Percentiles rank a stretch among this genome's conserved stretches.
Conservation (phyloP, 768 basidiomycete genomes). For the Mycena latifolia region DNA sequence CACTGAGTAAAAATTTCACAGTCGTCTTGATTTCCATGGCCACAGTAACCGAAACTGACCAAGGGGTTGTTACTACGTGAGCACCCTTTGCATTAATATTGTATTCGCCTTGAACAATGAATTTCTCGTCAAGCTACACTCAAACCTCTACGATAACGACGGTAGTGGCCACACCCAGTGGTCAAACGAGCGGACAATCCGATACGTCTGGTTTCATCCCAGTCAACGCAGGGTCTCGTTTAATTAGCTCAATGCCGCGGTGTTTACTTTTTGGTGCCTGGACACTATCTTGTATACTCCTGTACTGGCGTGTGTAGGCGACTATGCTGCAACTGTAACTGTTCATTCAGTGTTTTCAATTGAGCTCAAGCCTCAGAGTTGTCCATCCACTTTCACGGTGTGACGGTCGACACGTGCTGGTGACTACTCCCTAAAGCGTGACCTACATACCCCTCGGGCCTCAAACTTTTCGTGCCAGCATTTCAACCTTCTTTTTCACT, state of each 20-base stretch:
- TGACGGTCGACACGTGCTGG: neutral
- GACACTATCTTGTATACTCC: conserved; percentile 19
- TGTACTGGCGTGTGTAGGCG: conserved; percentile 17
- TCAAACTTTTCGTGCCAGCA: too few relatives aligned
- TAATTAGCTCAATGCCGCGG: neutral
- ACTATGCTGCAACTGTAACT: too few relatives aligned
- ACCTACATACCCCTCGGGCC: too few relatives aligned
- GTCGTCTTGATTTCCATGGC: conserved; percentile 38
- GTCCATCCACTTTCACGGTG: too few relatives aligned
- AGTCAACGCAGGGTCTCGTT: conserved; percentile 33
- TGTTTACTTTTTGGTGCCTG: conserved; percentile 26
- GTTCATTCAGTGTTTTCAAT: too few relatives aligned
- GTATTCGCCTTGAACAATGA: neutral
- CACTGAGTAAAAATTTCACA: neutral
- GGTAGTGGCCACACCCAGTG: conserved; percentile 13
- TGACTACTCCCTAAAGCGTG: too few relatives aligned
- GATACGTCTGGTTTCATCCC: conserved; percentile 38
- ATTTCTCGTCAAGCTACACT: conserved; percentile 22
- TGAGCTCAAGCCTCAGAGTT: too few relatives aligned
- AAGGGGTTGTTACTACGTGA: conserved; percentile 40
- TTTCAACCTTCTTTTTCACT: too few relatives aligned
- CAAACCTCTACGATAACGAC: conserved; percentile 29
- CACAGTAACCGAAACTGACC: conserved; percentile 37
- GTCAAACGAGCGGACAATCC: neutral
- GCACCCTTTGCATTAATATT: conserved; percentile 1